phyloP scores from a whole-genome alignment of 2,329 filamentous ascomycete species.

The Orbilia oligospora region DNA sequence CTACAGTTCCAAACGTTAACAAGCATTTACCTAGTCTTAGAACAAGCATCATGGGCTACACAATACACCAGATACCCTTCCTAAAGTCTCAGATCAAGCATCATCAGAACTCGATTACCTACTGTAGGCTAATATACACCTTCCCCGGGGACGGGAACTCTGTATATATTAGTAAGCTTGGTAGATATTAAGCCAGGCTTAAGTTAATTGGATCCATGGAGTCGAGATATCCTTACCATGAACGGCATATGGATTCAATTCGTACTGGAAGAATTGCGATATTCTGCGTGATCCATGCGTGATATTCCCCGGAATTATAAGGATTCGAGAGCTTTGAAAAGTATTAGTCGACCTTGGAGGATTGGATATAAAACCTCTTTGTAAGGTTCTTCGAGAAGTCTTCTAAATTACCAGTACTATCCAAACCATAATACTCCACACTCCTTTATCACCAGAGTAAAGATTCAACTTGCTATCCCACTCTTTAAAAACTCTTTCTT shows the following conservation, averaged over 20 bases:
- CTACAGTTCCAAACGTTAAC: neutral
- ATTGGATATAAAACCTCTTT: neutral
- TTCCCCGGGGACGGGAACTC: neutral
- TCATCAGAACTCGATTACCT: neutral
- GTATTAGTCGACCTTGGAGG: too few species aligned
- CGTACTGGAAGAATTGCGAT: neutral
- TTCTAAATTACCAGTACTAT: neutral
- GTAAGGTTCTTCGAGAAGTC: neutral
- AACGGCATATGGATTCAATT: too few species aligned
- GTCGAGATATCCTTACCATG: too few species aligned
- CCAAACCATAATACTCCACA: neutral
- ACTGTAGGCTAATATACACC: neutral
- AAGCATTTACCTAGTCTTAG: conserved; percentile 1
- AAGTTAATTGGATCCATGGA: too few species aligned
- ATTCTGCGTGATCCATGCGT: neutral
- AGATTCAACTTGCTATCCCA: too few species aligned
- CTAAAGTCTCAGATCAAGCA: neutral
- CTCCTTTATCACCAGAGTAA: neutral
- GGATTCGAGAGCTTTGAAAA: neutral
- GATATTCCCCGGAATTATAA: neutral
- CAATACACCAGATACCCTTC: too few species aligned
- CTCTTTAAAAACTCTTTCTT: neutral
- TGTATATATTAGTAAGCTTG: neutral
- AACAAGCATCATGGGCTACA: neutral
- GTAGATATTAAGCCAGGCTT: neutral